Conservation (phyloP, 2,329 filamentous ascomycete species). For the Sphaerulina vaccinii region DNA sequence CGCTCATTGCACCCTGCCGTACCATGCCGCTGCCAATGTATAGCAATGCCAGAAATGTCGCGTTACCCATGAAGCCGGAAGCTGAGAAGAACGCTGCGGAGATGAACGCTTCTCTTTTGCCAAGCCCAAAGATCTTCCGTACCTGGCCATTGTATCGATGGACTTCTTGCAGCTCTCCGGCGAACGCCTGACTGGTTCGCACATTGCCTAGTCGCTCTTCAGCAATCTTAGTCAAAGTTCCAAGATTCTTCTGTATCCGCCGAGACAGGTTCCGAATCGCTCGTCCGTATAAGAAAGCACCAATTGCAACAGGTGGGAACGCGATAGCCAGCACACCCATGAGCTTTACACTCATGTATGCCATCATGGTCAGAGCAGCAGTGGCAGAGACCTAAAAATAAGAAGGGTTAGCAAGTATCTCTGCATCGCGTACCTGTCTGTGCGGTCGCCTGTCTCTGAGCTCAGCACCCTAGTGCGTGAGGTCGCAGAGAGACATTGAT, state of each 20-base stretch:
- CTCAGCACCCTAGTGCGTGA: too few species aligned
- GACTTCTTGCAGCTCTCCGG: conserved; percentile 87
- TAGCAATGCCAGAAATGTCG: conserved; percentile 89
- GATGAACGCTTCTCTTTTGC: conserved; percentile 80
- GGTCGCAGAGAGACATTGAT: too few species aligned
- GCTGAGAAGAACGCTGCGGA: conserved; percentile 85
- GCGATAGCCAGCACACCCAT: conserved; percentile 83
- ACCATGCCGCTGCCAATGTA: conserved; percentile 91
- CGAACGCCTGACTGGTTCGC: conserved; percentile 93
- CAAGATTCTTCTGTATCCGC: conserved; percentile 89
- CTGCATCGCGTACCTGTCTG: too few species aligned
- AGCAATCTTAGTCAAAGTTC: conserved; percentile 91
- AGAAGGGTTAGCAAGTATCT: too few species aligned
- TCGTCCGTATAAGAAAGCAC: conserved; percentile 88
- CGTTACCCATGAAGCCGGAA: conserved; percentile 90
- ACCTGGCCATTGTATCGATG: conserved; percentile 89
- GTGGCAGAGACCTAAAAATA: conserved; percentile 88
- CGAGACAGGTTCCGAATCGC: conserved; percentile 85
- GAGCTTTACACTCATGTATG: conserved; percentile 89
- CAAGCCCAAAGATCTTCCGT: conserved; percentile 85
- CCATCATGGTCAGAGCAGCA: conserved; percentile 89
- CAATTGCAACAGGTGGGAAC: conserved; percentile 85
- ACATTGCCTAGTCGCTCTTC: conserved; percentile 98
- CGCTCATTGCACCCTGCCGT: conserved; percentile 76
- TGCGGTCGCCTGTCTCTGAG: too few species aligned